Base-by-base conservation (phyloP, 1,284 basidiomycete genomes). In the Veloporphyrellus conicus region DNA sequence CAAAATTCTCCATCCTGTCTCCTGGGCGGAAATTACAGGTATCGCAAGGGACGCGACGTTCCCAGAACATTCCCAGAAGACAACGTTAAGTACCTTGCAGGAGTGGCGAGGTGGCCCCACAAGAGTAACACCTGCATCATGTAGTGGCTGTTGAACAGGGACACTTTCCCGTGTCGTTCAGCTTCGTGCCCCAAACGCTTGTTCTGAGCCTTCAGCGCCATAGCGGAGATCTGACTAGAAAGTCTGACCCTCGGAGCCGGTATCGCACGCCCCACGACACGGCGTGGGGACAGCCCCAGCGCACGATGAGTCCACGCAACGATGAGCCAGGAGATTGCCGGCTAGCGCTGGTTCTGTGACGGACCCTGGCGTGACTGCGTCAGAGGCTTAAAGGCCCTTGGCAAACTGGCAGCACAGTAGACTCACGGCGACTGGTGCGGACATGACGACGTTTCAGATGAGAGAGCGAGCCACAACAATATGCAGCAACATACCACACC, bases 1-100 rank as follows among this genome's bases (percentile, higher is more conserved):
- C 28, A 35, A 29, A 44, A 27, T n/a, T n/a, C n/a, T n/a, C n/a
- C n/a, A n/a, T n/a, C n/a, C n/a, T 38, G 28, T 19, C 35, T 41
- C 43, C 33, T 43, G 19, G 41, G 53, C 61, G 63, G 63, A 61
- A 64, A 61, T 61, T 61, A 58, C 41, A 27, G 28, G 33, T 47
- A 48, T 41, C 37, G 40, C 43, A 47, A 60, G 62, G 54, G 59
- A 48, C 31, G 49, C 46, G 44, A 50, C 33, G 29, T 36, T 41
- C 44, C 49, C 57, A 39, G 44, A 40, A 37, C 31, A 45, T 33
- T 39, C 35, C 35, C 35, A 37, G 39, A 44, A 43, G 35, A 28
- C 11, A 40, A 43, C 47, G 45, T 41, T 45, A n/a, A n/a, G n/a
- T n/a, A 43, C 57, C 58, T 62, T 48, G 62, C 60, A 59, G 44